Base-by-base conservation (phyloP, 2,329 filamentous ascomycete species). In the Aaosphaeria pasadenensis region DNA sequence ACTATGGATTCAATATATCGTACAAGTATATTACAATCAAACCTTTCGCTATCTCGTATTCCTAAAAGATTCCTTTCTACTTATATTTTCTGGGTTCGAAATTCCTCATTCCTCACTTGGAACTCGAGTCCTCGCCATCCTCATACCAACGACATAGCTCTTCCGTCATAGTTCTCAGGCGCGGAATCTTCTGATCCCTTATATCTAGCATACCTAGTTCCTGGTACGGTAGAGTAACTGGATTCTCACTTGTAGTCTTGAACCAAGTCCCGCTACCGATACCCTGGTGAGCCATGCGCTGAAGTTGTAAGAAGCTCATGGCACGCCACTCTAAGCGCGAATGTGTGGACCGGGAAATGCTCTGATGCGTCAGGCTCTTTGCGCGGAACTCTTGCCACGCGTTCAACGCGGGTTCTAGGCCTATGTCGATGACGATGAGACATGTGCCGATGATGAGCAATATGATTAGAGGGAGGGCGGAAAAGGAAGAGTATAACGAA, bases 401-500 rank as follows among this genome's bases (percentile, higher is more conserved):
- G 30, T 43, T 43, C 41, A 43, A 31, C 28, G 29, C 41, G 11
- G 41, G 41, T 6, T 48, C 46, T 3, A 48, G 30, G 29, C 28
- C 39, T 7, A 48, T 30, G 31, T 44, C 46, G 3, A 44, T 2
- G 11, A 32, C 7, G n/a, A 48, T 40, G 11, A 48, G 17, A 6
- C 39, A 5, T 7, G 7, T 11, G 4, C 46, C 46, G 5, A 44
- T 39, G 28, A 44, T 28, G 4, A 48, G 41, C 6, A 48, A 43
- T 5, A 48, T 13, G 7, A 42, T 13, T 4, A 48, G 32, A 6
- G 41, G 41, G 5, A 48, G 42, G 7, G 44, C 42, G 4, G 11
- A 31, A 33, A 48, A 48, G 11, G 46, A 48, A 32, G 46, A 39
- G 36, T 30, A 48, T 7, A n/a, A 7, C 11, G 35, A 39, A 17